These are phyloP conservation scores for Saturnispora diversa DNA, from an alignment of 805 yeast species.

Conservation along the genomic window DNA sequence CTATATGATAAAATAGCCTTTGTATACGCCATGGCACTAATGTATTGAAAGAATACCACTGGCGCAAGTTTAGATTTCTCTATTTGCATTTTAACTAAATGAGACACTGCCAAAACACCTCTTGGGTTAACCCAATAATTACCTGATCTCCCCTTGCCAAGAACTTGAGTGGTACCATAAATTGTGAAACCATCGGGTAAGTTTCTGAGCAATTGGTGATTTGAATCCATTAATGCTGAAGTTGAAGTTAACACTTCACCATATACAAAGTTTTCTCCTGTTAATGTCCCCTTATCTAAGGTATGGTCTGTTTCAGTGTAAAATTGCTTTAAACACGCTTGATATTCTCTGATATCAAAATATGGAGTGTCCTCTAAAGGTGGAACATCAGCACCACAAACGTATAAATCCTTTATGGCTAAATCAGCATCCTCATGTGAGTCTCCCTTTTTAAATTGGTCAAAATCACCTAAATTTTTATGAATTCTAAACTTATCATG, in stretches of 20 bases:
- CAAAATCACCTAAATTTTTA: slow-evolving; percentile 29
- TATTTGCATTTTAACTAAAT: slow-evolving; percentile 51
- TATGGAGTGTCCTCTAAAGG: slow-evolving; percentile 53
- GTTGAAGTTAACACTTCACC: slow-evolving; percentile 92
- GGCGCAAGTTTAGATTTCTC: slow-evolving; percentile 36
- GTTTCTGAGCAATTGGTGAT: slow-evolving; percentile 46
- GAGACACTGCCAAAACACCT: slow-evolving; percentile 82
- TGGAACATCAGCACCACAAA: slow-evolving; percentile 38
- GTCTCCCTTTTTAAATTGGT: slow-evolving; percentile 24
- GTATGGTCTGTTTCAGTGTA: slow-evolving; percentile 22
- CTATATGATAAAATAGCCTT: slow-evolving; percentile 61
- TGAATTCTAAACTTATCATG: slow-evolving; percentile 51
- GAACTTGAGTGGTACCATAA: slow-evolving; percentile 74
- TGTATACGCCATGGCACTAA: slow-evolving; percentile 74
- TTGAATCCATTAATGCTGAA: slow-evolving; percentile 65
- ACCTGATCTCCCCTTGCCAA: slow-evolving; percentile 93
- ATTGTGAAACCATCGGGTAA: slow-evolving; percentile 66
- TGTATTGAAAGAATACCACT: slow-evolving; percentile 79
- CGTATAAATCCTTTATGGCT: slow-evolving; percentile 47
- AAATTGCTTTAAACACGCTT: slow-evolving; percentile 32
- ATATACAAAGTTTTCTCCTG: slow-evolving; percentile 64
- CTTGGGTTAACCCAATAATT: slow-evolving; percentile 92
- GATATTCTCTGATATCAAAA: slow-evolving; percentile 58
- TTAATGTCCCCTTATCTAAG: slow-evolving; percentile 23
- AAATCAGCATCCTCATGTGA: slow-evolving; percentile 47